These are phyloP conservation scores for Cryptococcus jaspeensis DNA, from an alignment of 1,284 basidiomycete species.

Conservation along the genomic window DNA sequence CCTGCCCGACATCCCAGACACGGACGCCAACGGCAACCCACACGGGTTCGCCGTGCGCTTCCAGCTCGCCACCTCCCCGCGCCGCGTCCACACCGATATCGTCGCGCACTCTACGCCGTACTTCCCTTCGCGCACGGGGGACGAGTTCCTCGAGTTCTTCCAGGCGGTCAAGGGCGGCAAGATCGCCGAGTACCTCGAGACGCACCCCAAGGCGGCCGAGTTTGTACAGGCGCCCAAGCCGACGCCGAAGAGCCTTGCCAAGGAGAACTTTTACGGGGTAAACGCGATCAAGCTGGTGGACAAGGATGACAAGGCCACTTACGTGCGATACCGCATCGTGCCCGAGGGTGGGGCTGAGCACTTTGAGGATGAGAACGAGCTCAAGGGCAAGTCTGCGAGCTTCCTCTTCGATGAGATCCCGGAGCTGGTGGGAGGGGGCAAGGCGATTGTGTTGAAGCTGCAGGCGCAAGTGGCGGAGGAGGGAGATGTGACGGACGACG, in stretches of 20 bases:
- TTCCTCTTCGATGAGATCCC: constrained; percentile 15
- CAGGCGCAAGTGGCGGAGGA: constrained; percentile 18
- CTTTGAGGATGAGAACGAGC: not conserved
- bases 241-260: constrained; percentile 10
- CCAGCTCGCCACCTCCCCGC: constrained; percentile 7
- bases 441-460: constrained; percentile 12
- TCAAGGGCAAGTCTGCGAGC: constrained; percentile 5
- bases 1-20: constrained; percentile 20
- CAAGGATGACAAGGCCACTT: constrained; percentile 7
- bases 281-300: constrained; percentile 19
- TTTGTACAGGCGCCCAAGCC: too few relatives aligned
- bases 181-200: constrained; percentile 12
- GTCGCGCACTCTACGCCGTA: constrained; percentile 17
- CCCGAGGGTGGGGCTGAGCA: constrained; percentile 5
- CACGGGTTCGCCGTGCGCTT: constrained; percentile 22
- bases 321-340: constrained; percentile 14
- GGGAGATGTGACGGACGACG: constrained; percentile 21
- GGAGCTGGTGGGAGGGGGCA: not conserved
- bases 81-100: constrained; percentile 24
- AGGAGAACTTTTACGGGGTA: constrained; percentile 14
- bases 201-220: too few relatives aligned
- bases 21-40: constrained; percentile 21
- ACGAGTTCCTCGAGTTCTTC: constrained; percentile 22
- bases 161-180: constrained; percentile 8
- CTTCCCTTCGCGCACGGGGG: constrained; percentile 21